A percentile compares a stretch with the other conserved stretches of the same genome.
These are phyloP conservation scores for Trichophyton equinum DNA, from an alignment of 2,329 filamentous ascomycete species.

Conservation along the genomic window DNA sequence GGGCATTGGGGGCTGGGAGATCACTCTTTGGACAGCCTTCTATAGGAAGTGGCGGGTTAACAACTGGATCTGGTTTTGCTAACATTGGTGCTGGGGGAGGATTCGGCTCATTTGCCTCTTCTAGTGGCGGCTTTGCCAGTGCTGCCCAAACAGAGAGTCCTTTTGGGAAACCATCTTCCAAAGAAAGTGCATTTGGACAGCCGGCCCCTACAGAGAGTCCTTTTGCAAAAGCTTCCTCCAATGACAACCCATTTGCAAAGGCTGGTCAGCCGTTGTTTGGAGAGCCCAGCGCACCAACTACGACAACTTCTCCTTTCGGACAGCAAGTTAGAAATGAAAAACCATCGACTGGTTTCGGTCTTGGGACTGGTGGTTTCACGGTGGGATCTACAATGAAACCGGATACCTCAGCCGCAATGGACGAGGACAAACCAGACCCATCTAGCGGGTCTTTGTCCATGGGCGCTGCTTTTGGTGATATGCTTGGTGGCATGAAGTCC, in stretches of 20 bases:
- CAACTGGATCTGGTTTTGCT: background rate
- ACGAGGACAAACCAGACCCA: conserved; percentile 29
- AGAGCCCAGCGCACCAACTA: conserved; percentile 3
- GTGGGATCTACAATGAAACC: conserved; percentile 35
- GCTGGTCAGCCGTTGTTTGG: conserved; percentile 23
- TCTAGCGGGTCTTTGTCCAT: conserved; percentile 26
- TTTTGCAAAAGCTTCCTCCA: conserved; percentile 17
- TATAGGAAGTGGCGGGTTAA: background rate
- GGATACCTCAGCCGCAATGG: conserved; percentile 30
- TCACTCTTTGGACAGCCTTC: conserved; percentile 24
- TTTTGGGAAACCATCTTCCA: conserved; percentile 5
- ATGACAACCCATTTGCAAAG: conserved; percentile 21
- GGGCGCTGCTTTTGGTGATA: conserved; percentile 28
- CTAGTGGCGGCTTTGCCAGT: conserved; percentile 2
- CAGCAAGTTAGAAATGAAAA: conserved; percentile 16
- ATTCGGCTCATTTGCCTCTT: conserved; percentile 8
- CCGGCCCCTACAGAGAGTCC: conserved; percentile 14
- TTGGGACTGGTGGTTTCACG: conserved; percentile 25
- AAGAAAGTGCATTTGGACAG: conserved; percentile 20
- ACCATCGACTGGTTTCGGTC: conserved; percentile 22
- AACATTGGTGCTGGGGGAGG: conserved; percentile 13
- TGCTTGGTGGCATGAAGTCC: conserved; percentile 18
- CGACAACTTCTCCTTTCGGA: background rate
- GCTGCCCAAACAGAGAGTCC: conserved; percentile 3
- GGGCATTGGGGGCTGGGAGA: conserved; percentile 12